A percentile compares a stretch with the other conserved stretches of the same genome.
Conservation (phyloP, 345 rosid genomes). For the Eucalyptus rudis region DNA sequence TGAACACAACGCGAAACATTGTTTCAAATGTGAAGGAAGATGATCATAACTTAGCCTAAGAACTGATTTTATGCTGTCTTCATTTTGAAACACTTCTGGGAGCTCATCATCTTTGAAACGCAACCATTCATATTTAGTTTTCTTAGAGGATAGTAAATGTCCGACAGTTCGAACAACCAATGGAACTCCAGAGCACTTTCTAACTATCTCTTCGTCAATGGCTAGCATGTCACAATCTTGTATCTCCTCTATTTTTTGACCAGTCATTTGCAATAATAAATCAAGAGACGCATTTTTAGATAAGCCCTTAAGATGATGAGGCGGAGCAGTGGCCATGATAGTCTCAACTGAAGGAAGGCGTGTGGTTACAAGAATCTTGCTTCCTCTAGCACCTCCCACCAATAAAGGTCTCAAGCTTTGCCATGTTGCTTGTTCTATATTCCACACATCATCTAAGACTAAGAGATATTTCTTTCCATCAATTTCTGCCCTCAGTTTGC, state of each 20-base stretch:
- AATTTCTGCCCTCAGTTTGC: fast-evolving
- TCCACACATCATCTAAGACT: neutral
- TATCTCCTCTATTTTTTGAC: fast-evolving
- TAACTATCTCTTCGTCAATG: fast-evolving
- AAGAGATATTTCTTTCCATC: neutral
- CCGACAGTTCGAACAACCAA: fast-evolving
- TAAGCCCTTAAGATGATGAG: too few species aligned
- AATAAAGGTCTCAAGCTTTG: too few species aligned
- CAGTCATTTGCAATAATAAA: fast-evolving
- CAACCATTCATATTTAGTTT: fast-evolving
- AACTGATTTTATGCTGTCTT: too few species aligned
- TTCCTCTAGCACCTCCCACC: too few species aligned
- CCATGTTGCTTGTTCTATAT: fast-evolving
- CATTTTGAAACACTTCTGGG: too few species aligned
- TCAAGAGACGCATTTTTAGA: fast-evolving
- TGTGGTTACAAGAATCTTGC: too few species aligned
- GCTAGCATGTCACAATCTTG: fast-evolving
- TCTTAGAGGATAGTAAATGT: fast-evolving
- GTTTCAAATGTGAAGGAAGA: too few species aligned
- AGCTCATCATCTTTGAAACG: fast-evolving
- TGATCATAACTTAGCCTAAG: too few species aligned
- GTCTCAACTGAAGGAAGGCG: too few species aligned
- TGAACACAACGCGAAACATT: too few species aligned
- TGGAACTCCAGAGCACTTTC: fast-evolving
- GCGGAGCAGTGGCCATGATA: too few species aligned